Percentiles rank a stretch among this genome's conserved stretches.
These are phyloP conservation scores for Umbellularia californica DNA, from an alignment of 164 flowering plant species.

Conservation along the genomic window DNA sequence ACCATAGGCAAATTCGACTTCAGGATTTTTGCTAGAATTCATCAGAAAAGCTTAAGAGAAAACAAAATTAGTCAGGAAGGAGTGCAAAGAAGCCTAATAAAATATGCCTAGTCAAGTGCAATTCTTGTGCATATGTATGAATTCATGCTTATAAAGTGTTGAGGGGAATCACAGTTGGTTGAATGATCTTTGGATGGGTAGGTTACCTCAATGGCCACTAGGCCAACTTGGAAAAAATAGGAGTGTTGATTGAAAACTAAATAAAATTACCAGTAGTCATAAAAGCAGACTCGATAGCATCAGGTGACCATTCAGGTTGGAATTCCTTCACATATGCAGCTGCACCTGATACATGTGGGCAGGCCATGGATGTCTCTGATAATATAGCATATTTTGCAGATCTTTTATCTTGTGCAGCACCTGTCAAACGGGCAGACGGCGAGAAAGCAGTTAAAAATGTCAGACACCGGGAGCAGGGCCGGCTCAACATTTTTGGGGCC, in stretches of 20 bases:
- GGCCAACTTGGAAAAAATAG: too few species aligned
- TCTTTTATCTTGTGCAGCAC: neutral
- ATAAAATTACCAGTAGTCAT: slow-evolving; percentile 66
- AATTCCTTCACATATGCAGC: slow-evolving; percentile 70
- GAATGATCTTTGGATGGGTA: too few species aligned
- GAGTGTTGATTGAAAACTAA: neutral
- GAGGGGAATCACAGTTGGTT: too few species aligned
- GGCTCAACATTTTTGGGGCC: too few species aligned
- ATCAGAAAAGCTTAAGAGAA: neutral
- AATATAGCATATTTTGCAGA: slow-evolving; percentile 3
- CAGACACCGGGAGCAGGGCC: slow-evolving; percentile 3
- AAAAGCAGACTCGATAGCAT: slow-evolving; percentile 75
- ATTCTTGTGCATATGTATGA: too few species aligned
- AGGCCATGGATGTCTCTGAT: slow-evolving; percentile 80
- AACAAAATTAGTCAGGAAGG: neutral
- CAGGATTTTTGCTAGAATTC: neutral
- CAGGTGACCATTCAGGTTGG: slow-evolving; percentile 70
- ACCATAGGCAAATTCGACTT: slow-evolving; percentile 40
- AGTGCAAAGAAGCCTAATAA: too few species aligned
- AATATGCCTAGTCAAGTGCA: too few species aligned
- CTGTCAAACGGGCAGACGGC: neutral
- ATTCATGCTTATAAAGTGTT: too few species aligned
- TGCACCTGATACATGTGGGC: slow-evolving; percentile 61
- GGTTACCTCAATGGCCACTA: too few species aligned
- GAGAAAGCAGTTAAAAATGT: slow-evolving; percentile 3